Conservation (phyloP, 768 basidiomycete species). For the Tulasnella sp. region DNA sequence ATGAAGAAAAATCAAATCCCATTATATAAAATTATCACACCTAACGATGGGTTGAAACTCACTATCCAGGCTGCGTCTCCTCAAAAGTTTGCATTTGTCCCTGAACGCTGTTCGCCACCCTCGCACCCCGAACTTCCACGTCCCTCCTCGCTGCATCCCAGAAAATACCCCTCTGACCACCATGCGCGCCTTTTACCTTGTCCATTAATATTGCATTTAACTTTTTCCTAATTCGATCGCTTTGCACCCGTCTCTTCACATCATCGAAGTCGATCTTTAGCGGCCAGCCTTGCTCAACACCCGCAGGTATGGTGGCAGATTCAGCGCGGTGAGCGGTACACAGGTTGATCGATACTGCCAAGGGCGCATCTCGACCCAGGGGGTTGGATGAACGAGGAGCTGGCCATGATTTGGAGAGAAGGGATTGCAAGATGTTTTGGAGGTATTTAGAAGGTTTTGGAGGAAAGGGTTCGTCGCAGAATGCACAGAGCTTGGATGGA, state of each 20-base stretch:
- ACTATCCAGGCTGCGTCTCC: slow-evolving; percentile 86
- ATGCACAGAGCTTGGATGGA: slow-evolving; percentile 48
- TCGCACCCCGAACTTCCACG: slow-evolving; percentile 53
- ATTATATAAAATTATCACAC: not conserved
- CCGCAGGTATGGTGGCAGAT: slow-evolving; percentile 58
- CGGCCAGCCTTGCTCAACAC: slow-evolving; percentile 65
- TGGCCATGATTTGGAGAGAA: slow-evolving; percentile 42
- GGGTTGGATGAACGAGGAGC: slow-evolving; percentile 63
- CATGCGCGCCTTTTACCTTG: slow-evolving; percentile 22
- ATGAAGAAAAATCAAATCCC: not conserved
- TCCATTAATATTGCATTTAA: slow-evolving; percentile 47
- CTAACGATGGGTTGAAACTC: slow-evolving; percentile 28
- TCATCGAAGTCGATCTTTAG: slow-evolving; percentile 53
- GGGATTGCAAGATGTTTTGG: slow-evolving; percentile 40
- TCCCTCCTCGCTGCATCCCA: slow-evolving; percentile 59
- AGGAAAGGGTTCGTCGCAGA: slow-evolving; percentile 66
- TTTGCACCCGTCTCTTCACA: slow-evolving; percentile 43
- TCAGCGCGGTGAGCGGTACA: slow-evolving; percentile 78
- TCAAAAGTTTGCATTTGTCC: slow-evolving; percentile 74
- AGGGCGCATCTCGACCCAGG: slow-evolving; percentile 44
- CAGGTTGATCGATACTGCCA: slow-evolving; percentile 48
- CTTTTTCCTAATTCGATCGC: slow-evolving; percentile 34
- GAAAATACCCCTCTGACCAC: slow-evolving; percentile 40
- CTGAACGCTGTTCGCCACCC: slow-evolving; percentile 53
- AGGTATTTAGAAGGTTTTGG: slow-evolving; percentile 49